Base-by-base conservation (phyloP, 2,329 filamentous ascomycete genomes). In the Ceratocystis papillata region DNA sequence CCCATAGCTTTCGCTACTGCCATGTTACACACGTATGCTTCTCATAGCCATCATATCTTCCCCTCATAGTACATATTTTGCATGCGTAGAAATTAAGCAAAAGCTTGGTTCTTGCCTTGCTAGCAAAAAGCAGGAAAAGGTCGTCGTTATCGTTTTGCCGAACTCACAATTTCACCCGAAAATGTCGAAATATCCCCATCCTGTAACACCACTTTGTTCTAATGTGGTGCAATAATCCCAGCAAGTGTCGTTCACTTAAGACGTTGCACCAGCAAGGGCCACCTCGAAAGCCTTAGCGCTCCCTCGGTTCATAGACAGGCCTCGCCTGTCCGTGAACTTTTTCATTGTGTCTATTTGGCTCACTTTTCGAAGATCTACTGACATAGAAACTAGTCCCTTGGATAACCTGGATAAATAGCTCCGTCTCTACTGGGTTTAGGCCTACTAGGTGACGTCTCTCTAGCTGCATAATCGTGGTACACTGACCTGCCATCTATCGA, bases 141-240 rank as follows among this genome's bases (percentile, higher is more conserved):
- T n/a, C 12, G 33, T 59, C 28, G 30, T n/a, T 15, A n/a, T 17
- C 1, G 15, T 33, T 3, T 33, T 59, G 17, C 15, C 15, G 1
- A 30, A 17, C n/a, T 59, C 55, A 59, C 22, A 17, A 37, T 59
- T 53, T 28, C 25, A 22, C 48, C 5, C 25, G 4, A 17, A 57
- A 33, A 41, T 63, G n/a, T 53, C 62, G 62, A 33, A 10, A 63
- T 63, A 45, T 62, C 20, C 3, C 20, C 60, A 44, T 5, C 30
- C 15, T 62, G 25, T 62, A 22, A 7, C 30, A 62, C n/a, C 60
- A 45, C 44, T 12, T 33, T 37, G 5, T 20, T n/a, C 59, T 30
- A 28, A 10, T n/a, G 61, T 63, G 61, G 46, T 50, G 61, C 61
- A 63, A 63, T 63, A 48, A 63, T 63, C 41, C 61, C 25, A 12